A percentile compares a stretch with the other conserved stretches of the same genome.
phyloP scores from a whole-genome alignment of 352 stramenopile genomes.

The Phytopythium helicoides region DNA sequence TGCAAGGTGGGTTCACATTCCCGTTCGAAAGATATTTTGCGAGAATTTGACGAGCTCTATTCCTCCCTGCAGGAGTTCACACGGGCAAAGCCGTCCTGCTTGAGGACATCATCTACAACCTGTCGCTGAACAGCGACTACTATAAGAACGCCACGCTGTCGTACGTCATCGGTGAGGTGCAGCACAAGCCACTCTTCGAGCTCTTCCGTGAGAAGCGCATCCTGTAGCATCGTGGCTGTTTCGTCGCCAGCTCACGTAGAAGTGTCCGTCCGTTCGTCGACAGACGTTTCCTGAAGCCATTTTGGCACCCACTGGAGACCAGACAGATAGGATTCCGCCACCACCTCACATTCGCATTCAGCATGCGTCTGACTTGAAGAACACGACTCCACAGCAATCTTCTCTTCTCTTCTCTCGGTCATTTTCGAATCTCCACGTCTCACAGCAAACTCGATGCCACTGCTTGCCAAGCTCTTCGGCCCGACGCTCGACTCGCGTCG shows the following conservation, averaged over 20 bases:
- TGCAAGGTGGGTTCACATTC: slow-evolving; percentile 35
- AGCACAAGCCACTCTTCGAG: slow-evolving; percentile 74
- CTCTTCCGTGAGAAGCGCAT: slow-evolving; percentile 58
- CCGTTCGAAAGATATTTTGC: neutral
- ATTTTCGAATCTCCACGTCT: neutral
- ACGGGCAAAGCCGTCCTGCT: slow-evolving; percentile 82
- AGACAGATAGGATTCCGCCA: no score
- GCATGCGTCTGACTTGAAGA: neutral
- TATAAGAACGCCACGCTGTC: slow-evolving; percentile 77
- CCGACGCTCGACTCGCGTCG: slow-evolving; percentile 46
- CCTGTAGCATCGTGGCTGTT: slow-evolving; percentile 21
- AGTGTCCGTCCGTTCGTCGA: slow-evolving; percentile 1
- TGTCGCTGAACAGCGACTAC: slow-evolving; percentile 55
- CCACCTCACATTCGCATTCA: slow-evolving; percentile 11
- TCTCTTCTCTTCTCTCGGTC: neutral
- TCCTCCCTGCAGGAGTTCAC: slow-evolving; percentile 42
- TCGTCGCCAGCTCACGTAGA: neutral
- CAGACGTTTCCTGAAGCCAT: neutral
- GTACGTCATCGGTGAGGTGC: slow-evolving; percentile 73
- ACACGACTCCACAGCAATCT: neutral
- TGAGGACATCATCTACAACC: slow-evolving; percentile 84
- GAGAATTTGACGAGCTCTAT: no score
- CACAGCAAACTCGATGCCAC: slow-evolving; percentile 25
- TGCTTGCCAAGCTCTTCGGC: slow-evolving; percentile 59
- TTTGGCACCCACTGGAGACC: slow-evolving; percentile 3